phyloP scores from a whole-genome alignment of 257 asterid genomes.

The Petunia axillaris region DNA sequence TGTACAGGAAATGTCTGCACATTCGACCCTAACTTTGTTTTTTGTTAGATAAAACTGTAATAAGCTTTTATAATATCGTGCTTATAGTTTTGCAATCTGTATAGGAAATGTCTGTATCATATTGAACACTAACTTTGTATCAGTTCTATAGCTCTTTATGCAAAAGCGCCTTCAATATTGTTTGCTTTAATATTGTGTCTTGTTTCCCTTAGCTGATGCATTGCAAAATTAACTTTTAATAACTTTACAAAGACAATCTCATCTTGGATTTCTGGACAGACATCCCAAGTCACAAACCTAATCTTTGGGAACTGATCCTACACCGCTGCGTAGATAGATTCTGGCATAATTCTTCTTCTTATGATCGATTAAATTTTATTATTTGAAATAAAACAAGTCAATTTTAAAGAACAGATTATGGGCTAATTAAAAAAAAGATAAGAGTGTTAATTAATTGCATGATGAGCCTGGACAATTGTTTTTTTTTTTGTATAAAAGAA shows the following conservation, averaged over 20 bases:
- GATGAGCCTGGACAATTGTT: not conserved
- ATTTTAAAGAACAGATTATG: not conserved
- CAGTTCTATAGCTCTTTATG: not conserved
- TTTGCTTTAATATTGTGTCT: not conserved
- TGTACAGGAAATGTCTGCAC: conserved; percentile 21
- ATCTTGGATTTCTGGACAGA: not conserved
- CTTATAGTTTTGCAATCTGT: not conserved
- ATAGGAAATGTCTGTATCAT: not conserved
- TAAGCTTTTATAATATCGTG: too few species aligned
- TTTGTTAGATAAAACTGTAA: too few species aligned
- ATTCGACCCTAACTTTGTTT: not conserved
- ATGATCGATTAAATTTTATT: too few species aligned
- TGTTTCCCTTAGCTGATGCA: not conserved
- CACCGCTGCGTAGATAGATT: too few species aligned
- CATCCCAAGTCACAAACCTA: not conserved
- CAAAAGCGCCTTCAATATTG: not conserved
- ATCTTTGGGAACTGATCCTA: too few species aligned
- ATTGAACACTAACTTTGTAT: not conserved
- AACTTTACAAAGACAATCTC: not conserved
- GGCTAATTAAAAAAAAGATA: too few species aligned
- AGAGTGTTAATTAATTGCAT: not conserved
- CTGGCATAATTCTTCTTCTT: too few species aligned
- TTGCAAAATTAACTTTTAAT: not conserved
- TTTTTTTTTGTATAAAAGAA: too few species aligned
- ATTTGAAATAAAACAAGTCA: too few species aligned